These are phyloP conservation scores for Venturia asperata DNA, from an alignment of 2,329 filamentous ascomycete species.

Conservation along the genomic window DNA sequence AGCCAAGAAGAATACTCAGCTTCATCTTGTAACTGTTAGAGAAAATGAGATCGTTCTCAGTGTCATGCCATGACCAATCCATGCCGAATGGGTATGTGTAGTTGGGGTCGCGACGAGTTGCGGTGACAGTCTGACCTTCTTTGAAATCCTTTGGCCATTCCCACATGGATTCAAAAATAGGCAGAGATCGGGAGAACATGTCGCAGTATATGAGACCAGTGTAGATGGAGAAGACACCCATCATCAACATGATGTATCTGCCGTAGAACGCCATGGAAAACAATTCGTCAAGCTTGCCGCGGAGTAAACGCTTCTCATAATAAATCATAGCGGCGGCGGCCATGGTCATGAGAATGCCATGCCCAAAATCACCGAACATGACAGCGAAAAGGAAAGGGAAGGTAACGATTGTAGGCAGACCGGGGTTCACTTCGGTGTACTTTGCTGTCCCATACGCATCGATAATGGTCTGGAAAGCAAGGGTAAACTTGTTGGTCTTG, in stretches of 20 bases:
- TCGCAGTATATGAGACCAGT: slow-evolving; percentile 98
- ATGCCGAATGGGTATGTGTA: slow-evolving; percentile 94
- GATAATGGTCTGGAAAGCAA: slow-evolving; percentile 97
- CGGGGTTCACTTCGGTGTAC: slow-evolving; percentile 95
- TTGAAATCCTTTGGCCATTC: slow-evolving; percentile 67
- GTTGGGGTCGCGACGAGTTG: slow-evolving; percentile 56
- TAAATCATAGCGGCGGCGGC: slow-evolving; percentile 90
- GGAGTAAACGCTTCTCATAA: slow-evolving; percentile 75
- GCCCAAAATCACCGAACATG: slow-evolving; percentile 98
- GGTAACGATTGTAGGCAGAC: slow-evolving; percentile 88
- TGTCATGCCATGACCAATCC: slow-evolving; percentile 94
- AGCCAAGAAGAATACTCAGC: slow-evolving; percentile 94
- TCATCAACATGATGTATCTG: slow-evolving; percentile 96
- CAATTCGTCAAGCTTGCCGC: slow-evolving; percentile 91
- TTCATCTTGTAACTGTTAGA: slow-evolving; percentile 99
- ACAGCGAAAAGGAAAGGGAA: slow-evolving; percentile 99
- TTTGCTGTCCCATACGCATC: slow-evolving; percentile 97
- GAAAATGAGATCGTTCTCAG: slow-evolving; percentile 92
- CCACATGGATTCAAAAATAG: slow-evolving; percentile 86
- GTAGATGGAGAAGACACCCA: slow-evolving; percentile 95
- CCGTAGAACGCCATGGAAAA: slow-evolving; percentile 99
- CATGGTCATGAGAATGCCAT: slow-evolving; percentile 80
- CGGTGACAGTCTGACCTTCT: slow-evolving; percentile 57
- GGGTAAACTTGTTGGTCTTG: slow-evolving; percentile 97
- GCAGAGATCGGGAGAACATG: slow-evolving; percentile 87